These are phyloP conservation scores for Apiospora marii DNA, from an alignment of 2,329 filamentous ascomycete genomes.

Conservation along the genomic window DNA sequence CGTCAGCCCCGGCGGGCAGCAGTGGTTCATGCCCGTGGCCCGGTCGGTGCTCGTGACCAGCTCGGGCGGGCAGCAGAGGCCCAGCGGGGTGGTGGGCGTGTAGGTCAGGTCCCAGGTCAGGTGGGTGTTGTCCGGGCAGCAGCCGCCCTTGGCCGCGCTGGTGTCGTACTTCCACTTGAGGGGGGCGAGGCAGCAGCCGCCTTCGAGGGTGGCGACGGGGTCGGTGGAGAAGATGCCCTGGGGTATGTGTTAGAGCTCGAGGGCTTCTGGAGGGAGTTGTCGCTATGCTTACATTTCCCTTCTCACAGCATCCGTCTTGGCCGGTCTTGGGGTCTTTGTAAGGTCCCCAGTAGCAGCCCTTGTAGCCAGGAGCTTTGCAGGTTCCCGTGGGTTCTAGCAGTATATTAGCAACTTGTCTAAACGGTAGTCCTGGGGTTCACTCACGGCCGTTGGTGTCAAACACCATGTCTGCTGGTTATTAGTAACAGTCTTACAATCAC, in stretches of 20 bases:
- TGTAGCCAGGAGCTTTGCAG: not conserved
- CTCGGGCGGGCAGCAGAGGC: not conserved
- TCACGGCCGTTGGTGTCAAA: not conserved
- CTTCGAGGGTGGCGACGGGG: not conserved
- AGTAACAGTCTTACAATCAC: not conserved
- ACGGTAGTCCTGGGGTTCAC: not conserved
- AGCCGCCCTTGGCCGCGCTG: not conserved
- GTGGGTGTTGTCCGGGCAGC: not conserved
- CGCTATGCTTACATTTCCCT: not conserved
- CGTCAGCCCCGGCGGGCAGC: not conserved
- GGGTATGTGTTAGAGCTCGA: not conserved
- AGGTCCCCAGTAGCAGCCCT: not conserved
- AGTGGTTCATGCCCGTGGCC: not conserved
- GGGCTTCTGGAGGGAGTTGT: too few species aligned
- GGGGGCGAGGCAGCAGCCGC: not conserved
- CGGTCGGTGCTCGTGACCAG: slow-evolving; percentile 1
- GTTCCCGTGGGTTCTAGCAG: not conserved
- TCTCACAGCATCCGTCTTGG: not conserved
- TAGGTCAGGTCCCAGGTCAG: not conserved
- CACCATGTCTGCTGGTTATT: not conserved
- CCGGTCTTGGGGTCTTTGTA: not conserved
- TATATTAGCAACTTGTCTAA: not conserved
- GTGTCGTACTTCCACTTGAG: not conserved
- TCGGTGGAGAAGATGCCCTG: not conserved
- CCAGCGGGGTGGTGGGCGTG: not conserved